Evolutionary conservation across 1,284 basidiomycete species (phyloP).

Genomic region (Pyrrhoderma lamaoense): DNA sequence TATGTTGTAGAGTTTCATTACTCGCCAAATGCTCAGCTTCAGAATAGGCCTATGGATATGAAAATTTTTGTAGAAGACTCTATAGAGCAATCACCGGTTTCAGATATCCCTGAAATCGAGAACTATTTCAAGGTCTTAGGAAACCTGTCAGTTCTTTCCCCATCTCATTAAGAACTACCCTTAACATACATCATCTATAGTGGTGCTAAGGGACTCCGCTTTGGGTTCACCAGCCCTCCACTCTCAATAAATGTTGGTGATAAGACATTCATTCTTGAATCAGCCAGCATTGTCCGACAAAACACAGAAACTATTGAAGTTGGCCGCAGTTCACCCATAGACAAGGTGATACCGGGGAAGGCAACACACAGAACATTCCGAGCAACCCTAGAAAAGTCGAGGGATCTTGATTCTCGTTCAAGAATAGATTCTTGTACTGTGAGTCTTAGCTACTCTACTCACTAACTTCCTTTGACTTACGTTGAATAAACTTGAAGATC

Average conservation of each 20-base stretch:
- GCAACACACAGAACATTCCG: too few species aligned
- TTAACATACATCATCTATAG: too few species aligned
- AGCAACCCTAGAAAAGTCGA: too few species aligned
- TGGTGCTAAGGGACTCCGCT: background rate
- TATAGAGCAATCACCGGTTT: slow-evolving; percentile 22
- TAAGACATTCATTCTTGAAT: slow-evolving; percentile 42
- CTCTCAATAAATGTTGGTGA: slow-evolving; percentile 35
- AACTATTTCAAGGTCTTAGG: slow-evolving; percentile 36
- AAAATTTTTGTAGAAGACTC: slow-evolving; percentile 37
- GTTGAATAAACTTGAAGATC: too few species aligned
- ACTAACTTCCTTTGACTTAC: too few species aligned
- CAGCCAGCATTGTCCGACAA: slow-evolving; percentile 44
- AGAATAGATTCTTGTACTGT: too few species aligned
- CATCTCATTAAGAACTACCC: too few species aligned
- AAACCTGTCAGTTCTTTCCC: slow-evolving; percentile 37
- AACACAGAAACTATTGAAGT: slow-evolving; percentile 28
- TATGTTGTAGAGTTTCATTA: slow-evolving; percentile 31
- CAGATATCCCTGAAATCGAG: slow-evolving; percentile 37
- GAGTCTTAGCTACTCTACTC: too few species aligned
- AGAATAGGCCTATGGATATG: slow-evolving; percentile 45
- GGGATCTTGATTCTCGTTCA: too few species aligned
- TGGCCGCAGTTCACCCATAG: too few species aligned
- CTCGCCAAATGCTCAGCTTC: slow-evolving; percentile 24
- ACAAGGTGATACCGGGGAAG: too few species aligned
- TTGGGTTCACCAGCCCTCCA: slow-evolving; percentile 44